phyloP scores from a whole-genome alignment of 495 filamentous ascomycete species.

The Choiromyces venosus region DNA sequence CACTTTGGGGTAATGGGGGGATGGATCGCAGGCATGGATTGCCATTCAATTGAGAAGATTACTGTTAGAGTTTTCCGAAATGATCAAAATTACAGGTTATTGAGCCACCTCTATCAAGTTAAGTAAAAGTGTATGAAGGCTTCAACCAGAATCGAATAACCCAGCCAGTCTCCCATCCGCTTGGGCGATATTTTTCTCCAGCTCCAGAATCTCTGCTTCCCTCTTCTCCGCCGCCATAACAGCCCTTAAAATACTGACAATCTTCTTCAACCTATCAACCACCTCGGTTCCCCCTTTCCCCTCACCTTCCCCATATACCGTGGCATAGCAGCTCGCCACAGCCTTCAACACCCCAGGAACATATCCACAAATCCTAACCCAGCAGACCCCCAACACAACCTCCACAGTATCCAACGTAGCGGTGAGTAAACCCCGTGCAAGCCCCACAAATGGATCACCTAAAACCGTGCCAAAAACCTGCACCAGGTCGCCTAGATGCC shows the following conservation, averaged over 20 bases:
- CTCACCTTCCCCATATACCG: slow-evolving; percentile 49
- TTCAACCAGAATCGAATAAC: slow-evolving; percentile 14
- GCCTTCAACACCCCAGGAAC: slow-evolving; percentile 64
- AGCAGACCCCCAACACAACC: slow-evolving; percentile 59
- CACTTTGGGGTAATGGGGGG: not conserved
- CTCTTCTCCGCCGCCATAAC: slow-evolving; percentile 15
- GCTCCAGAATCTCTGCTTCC: not conserved
- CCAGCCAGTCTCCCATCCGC: slow-evolving; percentile 11
- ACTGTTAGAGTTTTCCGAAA: not conserved
- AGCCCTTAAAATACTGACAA: slow-evolving; percentile 15
- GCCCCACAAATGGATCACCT: slow-evolving; percentile 62
- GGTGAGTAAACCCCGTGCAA: slow-evolving; percentile 52
- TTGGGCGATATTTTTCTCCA: slow-evolving; percentile 15
- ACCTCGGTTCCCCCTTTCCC: slow-evolving; percentile 6
- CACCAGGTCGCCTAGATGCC: slow-evolving; percentile 68
- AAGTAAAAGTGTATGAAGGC: not conserved
- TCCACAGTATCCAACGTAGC: slow-evolving; percentile 54
- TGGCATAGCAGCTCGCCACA: slow-evolving; percentile 62
- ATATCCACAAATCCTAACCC: slow-evolving; percentile 63
- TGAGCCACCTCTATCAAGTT: not conserved
- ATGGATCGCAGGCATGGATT: not conserved
- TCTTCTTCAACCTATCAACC: slow-evolving; percentile 14
- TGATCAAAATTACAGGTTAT: not conserved
- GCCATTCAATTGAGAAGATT: not conserved
- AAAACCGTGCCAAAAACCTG: slow-evolving; percentile 63